Conservation (phyloP, 345 rosid genomes). For the Cardiospermum halicacabum region DNA sequence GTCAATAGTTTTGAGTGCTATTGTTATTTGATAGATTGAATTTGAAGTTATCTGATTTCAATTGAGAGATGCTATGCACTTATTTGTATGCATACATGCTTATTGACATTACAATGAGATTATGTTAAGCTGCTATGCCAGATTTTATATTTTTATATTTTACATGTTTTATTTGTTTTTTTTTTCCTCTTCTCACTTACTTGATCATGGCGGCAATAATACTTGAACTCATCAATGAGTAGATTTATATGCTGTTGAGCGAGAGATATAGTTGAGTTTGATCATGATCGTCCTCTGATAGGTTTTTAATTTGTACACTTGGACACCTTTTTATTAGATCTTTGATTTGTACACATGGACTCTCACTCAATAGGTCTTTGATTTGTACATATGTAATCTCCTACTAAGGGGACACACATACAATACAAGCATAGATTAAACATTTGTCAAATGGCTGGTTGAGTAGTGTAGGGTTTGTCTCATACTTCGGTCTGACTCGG, state of each 20-base stretch:
- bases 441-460: no score
- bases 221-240: not conserved
- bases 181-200: no score
- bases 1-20: conserved; percentile 3
- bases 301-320: not conserved
- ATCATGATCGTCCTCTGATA: not conserved
- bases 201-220: no score
- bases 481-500: no score
- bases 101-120: not conserved
- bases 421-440: not conserved
- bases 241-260: not conserved
- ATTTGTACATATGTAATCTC: not conserved
- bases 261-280: not conserved
- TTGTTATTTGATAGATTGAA: not conserved
- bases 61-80: not conserved
- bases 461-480: no score
- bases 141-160: no score
- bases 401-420: not conserved
- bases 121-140: not conserved
- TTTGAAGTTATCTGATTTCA: not conserved
- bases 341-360: no score
- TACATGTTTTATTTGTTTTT: no score
- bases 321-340: not conserved
- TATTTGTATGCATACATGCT: not conserved
- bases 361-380: not conserved